Evolutionary conservation across 352 stramenopile species (phyloP).

Genomic region (Pythium angustatum): DNA sequence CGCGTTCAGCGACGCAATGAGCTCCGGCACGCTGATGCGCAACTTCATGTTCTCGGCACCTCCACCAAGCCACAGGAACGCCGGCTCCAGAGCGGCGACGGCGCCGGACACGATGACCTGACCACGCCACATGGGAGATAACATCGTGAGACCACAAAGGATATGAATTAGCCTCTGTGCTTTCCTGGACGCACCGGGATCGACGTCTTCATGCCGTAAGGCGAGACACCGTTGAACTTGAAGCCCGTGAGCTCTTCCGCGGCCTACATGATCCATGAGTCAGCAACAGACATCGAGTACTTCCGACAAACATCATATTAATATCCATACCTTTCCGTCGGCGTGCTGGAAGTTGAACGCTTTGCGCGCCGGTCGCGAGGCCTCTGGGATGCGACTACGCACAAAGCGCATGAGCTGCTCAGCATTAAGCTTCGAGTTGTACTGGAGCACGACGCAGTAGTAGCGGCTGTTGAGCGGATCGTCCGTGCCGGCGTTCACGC

Average conservation of each 20-base stretch:
- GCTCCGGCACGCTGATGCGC: conserved; percentile 64
- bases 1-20: conserved; percentile 53
- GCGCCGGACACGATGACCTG: conserved; percentile 74
- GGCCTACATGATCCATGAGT: conserved; percentile 41
- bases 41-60: conserved; percentile 81
- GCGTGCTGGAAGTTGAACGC: conserved; percentile 90
- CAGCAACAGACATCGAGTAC: too few relatives aligned
- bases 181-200: conserved; percentile 49
- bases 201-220: conserved; percentile 72
- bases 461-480: conserved; percentile 75
- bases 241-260: conserved; percentile 83
- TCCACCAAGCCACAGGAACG: conserved; percentile 82
- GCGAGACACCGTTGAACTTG: conserved; percentile 80
- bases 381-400: conserved; percentile 56
- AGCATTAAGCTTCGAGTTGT: conserved; percentile 80
- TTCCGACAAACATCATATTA: too few relatives aligned
- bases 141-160: too few relatives aligned
- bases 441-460: conserved; percentile 87
- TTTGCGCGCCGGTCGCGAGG: conserved; percentile 62
- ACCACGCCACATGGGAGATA: too few relatives aligned
- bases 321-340: conserved; percentile 50
- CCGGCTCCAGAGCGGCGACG: conserved; percentile 45
- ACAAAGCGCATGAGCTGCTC: conserved; percentile 86
- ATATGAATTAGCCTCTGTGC: not conserved
- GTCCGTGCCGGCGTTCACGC: conserved; percentile 49